A percentile compares a stretch with the other conserved stretches of the same genome.
phyloP scores from a whole-genome alignment of 2,329 filamentous ascomycete genomes.

The Paracorniculantispora psalliotae region DNA sequence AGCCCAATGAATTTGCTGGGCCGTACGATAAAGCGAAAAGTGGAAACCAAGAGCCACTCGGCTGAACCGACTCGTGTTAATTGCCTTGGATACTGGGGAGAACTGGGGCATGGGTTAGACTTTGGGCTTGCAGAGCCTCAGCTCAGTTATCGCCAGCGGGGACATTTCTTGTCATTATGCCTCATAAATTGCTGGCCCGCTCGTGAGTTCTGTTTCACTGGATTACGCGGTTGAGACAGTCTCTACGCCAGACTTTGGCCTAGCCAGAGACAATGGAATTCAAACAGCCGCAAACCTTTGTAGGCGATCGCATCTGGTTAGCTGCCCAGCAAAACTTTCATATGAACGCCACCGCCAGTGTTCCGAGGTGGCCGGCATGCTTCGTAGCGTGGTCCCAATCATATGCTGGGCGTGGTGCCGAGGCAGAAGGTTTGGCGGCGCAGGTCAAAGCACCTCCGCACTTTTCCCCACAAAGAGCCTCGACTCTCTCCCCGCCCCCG shows the following conservation, averaged over 20 bases:
- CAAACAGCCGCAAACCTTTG: neutral
- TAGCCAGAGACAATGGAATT: neutral
- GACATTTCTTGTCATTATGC: neutral
- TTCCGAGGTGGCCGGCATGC: neutral
- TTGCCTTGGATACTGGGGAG: neutral
- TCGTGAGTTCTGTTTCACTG: neutral
- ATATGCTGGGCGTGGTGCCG: neutral
- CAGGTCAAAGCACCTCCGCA: slow-evolving; percentile 8
- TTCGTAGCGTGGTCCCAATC: neutral
- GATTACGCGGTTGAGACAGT: neutral
- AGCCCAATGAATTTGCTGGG: neutral
- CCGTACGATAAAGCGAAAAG: slow-evolving; percentile 2
- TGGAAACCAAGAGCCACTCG: neutral
- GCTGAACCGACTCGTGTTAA: slow-evolving; percentile 1
- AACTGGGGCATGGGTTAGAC: neutral
- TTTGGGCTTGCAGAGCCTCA: slow-evolving; percentile 10
- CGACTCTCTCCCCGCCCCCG: slow-evolving; percentile 2
- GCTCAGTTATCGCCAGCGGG: neutral
- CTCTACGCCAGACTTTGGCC: neutral
- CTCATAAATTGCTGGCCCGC: neutral
- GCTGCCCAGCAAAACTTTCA: neutral
- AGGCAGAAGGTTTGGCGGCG: neutral
- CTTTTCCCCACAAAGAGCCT: slow-evolving; percentile 11
- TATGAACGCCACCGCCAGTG: slow-evolving; percentile 8
- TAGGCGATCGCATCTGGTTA: neutral